Conservation (phyloP, 2,329 filamentous ascomycete species). For the Fusarium anguioides region DNA sequence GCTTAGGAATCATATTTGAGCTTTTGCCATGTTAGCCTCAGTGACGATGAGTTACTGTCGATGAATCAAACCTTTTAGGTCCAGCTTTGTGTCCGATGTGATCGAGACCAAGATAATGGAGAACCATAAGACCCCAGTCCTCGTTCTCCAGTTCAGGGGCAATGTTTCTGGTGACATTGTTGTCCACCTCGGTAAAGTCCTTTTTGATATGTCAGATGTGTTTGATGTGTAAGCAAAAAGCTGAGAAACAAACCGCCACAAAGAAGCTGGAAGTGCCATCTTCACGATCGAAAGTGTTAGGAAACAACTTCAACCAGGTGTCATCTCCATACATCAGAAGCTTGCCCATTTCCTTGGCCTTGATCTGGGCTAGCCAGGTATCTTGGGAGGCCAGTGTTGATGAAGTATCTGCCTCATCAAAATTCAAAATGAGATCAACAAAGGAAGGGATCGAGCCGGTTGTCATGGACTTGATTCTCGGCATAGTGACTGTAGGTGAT, state of each 20-base stretch:
- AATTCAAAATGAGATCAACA: conserved; percentile 94
- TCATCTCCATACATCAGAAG: conserved; percentile 97
- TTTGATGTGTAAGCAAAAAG: neutral
- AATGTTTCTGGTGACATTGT: conserved; percentile 95
- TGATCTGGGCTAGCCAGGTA: conserved; percentile 96
- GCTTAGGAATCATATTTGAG: conserved; percentile 91
- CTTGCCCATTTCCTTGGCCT: conserved; percentile 75
- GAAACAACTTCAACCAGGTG: conserved; percentile 98
- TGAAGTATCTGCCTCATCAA: conserved; percentile 92
- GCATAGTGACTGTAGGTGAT: conserved; percentile 99
- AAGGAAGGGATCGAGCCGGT: conserved; percentile 99
- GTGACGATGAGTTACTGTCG: neutral
- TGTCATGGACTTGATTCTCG: conserved; percentile 94
- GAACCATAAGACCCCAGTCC: conserved; percentile 93
- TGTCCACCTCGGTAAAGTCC: conserved; percentile 98
- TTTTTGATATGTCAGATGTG: conserved; percentile 50
- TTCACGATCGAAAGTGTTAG: conserved; percentile 82
- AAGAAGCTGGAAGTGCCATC: conserved; percentile 99
- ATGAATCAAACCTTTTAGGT: conserved; percentile 72
- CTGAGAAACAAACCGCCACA: conserved; percentile 80
- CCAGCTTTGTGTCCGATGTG: conserved; percentile 98
- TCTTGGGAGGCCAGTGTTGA: conserved; percentile 90
- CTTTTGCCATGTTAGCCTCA: conserved; percentile 56
- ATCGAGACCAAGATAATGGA: conserved; percentile 95
- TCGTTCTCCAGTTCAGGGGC: conserved; percentile 76